Evolutionary conservation across 169 alveolate species (phyloP).

Genomic region (Condylostoma magnum): DNA sequence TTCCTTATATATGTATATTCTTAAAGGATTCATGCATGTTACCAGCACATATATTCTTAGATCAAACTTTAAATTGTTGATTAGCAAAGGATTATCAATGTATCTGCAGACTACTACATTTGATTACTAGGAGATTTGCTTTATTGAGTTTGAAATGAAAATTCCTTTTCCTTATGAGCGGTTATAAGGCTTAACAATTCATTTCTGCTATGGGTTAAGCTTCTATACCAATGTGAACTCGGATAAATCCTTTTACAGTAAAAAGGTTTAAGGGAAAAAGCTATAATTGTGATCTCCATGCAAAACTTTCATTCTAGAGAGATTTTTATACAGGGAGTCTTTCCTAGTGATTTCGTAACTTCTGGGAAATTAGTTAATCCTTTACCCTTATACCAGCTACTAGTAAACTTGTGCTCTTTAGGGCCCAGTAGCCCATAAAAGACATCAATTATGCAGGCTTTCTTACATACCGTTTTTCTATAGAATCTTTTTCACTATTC

Average conservation of each 20-base stretch:
- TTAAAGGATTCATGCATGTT: conserved; percentile 74
- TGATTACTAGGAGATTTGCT: conserved; percentile 35
- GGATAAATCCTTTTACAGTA: conserved; percentile 50
- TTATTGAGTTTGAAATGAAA: conserved; percentile 49
- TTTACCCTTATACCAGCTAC: conserved; percentile 35
- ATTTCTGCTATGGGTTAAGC: conserved; percentile 31
- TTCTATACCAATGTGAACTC: conserved; percentile 50
- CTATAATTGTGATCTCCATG: conserved; percentile 52
- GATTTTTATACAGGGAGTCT: conserved; percentile 56
- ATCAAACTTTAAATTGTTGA: conserved; percentile 76
- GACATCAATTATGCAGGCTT: conserved; percentile 7
- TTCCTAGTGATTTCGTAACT: conserved; percentile 70
- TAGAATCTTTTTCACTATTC: no score
- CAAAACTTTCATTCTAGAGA: conserved; percentile 50
- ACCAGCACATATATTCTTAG: conserved; percentile 76
- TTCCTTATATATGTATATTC: conserved; percentile 72
- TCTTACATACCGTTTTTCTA: no score
- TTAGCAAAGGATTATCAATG: conserved; percentile 67
- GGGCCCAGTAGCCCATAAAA: conserved; percentile 19
- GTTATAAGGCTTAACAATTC: conserved; percentile 72
- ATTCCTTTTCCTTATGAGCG: conserved; percentile 80
- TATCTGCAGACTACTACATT: conserved; percentile 43
- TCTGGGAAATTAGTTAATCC: conserved; percentile 73
- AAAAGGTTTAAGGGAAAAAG: conserved; percentile 64
- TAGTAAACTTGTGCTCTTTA: conserved; percentile 13